Evolutionary conservation across 192 early-diverging fungal species (phyloP), one percentile per base, ranked within the genome.

Genomic region (Gryganskiella cystojenkinii): DNA sequence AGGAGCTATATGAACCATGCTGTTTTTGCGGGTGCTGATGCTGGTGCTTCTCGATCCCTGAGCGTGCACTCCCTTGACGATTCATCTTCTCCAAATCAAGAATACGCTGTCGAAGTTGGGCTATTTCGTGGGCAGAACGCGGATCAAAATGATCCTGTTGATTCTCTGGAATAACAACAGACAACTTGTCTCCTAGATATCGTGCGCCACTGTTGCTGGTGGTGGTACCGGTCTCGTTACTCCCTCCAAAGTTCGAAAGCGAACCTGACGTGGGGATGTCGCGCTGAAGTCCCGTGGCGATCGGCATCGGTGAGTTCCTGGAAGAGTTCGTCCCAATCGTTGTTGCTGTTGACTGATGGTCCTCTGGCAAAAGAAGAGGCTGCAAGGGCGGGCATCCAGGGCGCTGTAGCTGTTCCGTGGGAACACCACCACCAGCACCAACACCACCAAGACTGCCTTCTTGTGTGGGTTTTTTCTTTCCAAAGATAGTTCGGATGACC

Each of bases 401-500:
- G 2, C n/a, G 5, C 24, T 22, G 24, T 42, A 6, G 8, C 14
- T 42, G 20, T 25, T 7, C 19, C 8, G 53, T 31, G 20, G 28
- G 25, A 46, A n/a, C 19, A 13, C 10, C 19, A 19, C 11, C 33
- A n/a, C n/a, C n/a, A n/a, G n/a, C n/a, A n/a, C n/a, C n/a, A n/a
- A n/a, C n/a, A n/a, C n/a, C n/a, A n/a, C n/a, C n/a, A n/a, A n/a
- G n/a, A n/a, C n/a, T n/a, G n/a, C n/a, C n/a, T n/a, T 24, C 28
- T n/a, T n/a, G 19, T 31, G 55, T 14, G 11, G 30, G 17, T 35
- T 64, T 51, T 47, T 69, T 69, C 14, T 50, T 27, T 10, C 67
- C 67, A 47, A 69, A 56, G 37, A 69, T 52, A 22, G 67, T 53
- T 24, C 33, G 37, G 19, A 69, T 52, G 17, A 33, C 67, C 49